Conservation (phyloP, 2,329 filamentous ascomycete genomes). For the Fusarium liriodendri region DNA sequence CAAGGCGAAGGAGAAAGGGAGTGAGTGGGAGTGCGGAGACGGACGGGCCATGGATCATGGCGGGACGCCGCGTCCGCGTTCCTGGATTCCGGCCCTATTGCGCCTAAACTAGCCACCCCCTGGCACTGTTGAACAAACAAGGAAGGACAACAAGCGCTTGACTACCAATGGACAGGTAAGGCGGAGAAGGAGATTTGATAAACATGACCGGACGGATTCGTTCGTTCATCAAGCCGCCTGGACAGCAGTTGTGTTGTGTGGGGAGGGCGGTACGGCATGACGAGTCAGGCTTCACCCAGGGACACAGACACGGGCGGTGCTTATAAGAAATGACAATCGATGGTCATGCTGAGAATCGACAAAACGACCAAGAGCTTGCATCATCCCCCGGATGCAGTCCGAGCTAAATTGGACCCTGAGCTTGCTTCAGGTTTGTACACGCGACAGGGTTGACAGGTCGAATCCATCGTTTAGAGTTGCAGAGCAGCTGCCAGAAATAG, state of each 20-base stretch:
- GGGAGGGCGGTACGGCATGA: neutral
- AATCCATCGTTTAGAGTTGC: neutral
- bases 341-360: neutral
- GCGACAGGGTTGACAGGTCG: neutral
- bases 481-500: neutral
- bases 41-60: slow-evolving; percentile 15
- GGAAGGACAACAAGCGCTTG: neutral
- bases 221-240: neutral
- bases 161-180: neutral
- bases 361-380: slow-evolving; percentile 1
- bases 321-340: slow-evolving; percentile 1
- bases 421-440: slow-evolving; percentile 1
- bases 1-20: neutral
- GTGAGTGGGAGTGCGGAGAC: slow-evolving; percentile 23
- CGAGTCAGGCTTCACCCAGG: neutral
- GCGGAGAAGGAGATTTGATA: neutral
- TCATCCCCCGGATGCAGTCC: slow-evolving; percentile 1
- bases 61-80: slow-evolving; percentile 30
- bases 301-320: neutral
- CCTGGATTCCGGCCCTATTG: slow-evolving; percentile 15
- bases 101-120: slow-evolving; percentile 4
- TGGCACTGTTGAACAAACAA: neutral
- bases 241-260: neutral
- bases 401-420: slow-evolving; percentile 5
- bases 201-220: neutral